Evolutionary conservation across 2,329 filamentous ascomycete species (phyloP), one percentile per base, ranked within the genome.

Genomic region (Xylaria sp.): DNA sequence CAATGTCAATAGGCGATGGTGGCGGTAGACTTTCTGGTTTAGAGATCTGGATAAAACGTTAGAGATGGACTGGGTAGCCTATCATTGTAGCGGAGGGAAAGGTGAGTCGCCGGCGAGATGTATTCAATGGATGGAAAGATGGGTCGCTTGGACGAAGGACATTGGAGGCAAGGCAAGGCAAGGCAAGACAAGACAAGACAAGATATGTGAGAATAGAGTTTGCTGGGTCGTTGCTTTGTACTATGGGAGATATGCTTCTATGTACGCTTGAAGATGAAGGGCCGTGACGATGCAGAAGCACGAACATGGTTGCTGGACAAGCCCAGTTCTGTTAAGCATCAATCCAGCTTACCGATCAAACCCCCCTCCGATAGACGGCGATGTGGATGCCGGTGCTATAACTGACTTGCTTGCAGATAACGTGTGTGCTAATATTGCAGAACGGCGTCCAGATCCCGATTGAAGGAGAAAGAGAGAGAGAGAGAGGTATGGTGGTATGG

Each of bases 21-120:
- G n/a, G 6, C 30, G n/a, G 10, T 23, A 45, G 46, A n/a, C 18
- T 13, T 25, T 34, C 39, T 7, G 9, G 20, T 4, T 9, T 15
- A 28, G 53, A 41, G 13, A 41, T 41, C 66, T 65, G 36, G 12
- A 15, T 15, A 15, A 20, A 30, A 41, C 60, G 43, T 65, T 23
- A 60, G 63, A 23, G 45, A 39, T 43, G n/a, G 5, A 45, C 30
- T 0, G 9, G 18, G 48, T 23, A 39, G 28, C 30, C 20, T 65
- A 12, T 20, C 10, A 32, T 32, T 20, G n/a, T 39, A 25, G 48
- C 18, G 23, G 36, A n/a, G 39, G 20, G 3, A n/a, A 15, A 13
- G 9, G 23, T 9, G 13, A 63, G 3, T 12, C 13, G 50, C 12
- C 28, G 39, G 36, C 36, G 18, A 32, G 50, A 30, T 56, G 50